Evolutionary conservation across 441 rosid species (phyloP).

Genomic region (Gossypium schwendimanii): DNA sequence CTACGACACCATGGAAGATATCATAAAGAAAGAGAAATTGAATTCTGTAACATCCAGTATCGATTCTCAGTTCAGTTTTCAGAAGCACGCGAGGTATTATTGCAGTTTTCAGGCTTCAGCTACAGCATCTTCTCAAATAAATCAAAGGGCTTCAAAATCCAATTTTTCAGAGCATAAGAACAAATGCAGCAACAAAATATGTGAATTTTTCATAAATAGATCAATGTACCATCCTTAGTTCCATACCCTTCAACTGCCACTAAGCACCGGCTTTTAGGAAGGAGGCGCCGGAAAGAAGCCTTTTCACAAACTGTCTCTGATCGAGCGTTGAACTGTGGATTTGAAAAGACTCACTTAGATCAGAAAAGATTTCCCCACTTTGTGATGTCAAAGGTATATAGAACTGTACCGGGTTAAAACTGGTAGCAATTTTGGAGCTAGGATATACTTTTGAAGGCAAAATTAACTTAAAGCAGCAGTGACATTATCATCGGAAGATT

Average conservation of each 20-base stretch:
- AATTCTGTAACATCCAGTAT: not conserved
- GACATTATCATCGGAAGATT: not conserved
- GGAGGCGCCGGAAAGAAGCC: constrained; percentile 78
- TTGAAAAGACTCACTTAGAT: constrained; percentile 5
- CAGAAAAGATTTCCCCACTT: not conserved
- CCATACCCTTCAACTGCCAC: constrained; percentile 80
- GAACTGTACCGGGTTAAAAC: not conserved
- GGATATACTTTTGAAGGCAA: not conserved
- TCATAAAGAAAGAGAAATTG: not conserved
- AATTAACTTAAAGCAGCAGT: not conserved
- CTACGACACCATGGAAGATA: not conserved
- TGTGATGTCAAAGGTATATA: not conserved
- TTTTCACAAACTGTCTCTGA: constrained; percentile 71
- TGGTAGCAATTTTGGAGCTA: not conserved
- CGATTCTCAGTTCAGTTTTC: not conserved
- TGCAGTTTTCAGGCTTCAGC: not conserved
- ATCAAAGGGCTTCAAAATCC: not conserved
- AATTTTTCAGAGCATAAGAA: not conserved
- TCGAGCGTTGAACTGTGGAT: constrained; percentile 84
- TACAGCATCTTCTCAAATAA: constrained; percentile 3
- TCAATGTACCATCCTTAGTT: not conserved
- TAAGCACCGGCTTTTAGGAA: constrained; percentile 69
- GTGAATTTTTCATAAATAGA: not conserved
- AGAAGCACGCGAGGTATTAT: not conserved
- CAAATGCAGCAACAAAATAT: not conserved